Evolutionary conservation across 257 asterid species (phyloP).

Genomic region (Solanum commersonii): DNA sequence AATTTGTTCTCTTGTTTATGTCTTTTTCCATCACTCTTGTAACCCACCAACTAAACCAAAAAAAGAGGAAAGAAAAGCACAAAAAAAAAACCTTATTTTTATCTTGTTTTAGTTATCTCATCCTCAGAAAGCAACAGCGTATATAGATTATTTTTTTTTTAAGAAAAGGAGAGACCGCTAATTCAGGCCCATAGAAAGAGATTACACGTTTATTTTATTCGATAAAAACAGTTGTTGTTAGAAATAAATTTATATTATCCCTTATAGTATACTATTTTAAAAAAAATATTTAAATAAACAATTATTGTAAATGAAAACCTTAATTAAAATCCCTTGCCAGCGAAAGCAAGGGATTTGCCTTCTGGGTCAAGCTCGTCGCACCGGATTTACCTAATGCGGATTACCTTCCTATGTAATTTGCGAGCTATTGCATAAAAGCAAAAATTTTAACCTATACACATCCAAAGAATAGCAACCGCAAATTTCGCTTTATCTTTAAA

Average conservation of each 20-base stretch:
- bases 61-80: background rate
- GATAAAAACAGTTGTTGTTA: background rate
- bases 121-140: background rate
- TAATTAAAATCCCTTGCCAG: background rate
- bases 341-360: accelerated
- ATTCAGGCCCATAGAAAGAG: background rate
- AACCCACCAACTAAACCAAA: background rate
- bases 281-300: background rate
- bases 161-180: background rate
- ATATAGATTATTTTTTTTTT: background rate
- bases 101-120: conserved; percentile 18
- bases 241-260: background rate
- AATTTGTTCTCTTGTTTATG: background rate
- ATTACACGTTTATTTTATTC: background rate
- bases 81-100: background rate
- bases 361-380: too few species aligned
- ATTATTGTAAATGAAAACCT: background rate
- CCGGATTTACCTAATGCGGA: accelerated
- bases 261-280: too few species aligned
- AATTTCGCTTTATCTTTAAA: too few species aligned
- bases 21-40: conserved; percentile 3
- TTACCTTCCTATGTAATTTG: too few species aligned
- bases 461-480: too few species aligned
- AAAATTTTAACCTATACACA: too few species aligned
- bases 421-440: too few species aligned